These are phyloP conservation scores for Helicocarpus griseus DNA, from an alignment of 2,329 filamentous ascomycete species.

Conservation along the genomic window DNA sequence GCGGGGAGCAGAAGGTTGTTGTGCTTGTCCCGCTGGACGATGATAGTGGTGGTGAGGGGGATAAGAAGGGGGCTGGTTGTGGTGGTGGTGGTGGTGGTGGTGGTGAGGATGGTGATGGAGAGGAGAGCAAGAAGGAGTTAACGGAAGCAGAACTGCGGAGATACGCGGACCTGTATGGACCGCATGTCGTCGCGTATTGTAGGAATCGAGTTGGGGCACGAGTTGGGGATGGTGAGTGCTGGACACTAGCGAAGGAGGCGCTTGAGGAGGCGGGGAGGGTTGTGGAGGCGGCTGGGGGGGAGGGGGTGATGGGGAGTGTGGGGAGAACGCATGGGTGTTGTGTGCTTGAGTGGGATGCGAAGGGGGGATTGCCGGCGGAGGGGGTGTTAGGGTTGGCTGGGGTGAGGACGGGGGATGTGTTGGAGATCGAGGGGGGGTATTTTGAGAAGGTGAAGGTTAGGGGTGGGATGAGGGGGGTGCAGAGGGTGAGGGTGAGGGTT, in stretches of 20 bases:
- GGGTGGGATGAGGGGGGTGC: constrained; percentile 11
- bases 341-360: constrained; percentile 14
- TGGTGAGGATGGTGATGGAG: constrained; percentile 8
- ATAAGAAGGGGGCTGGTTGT: constrained; percentile 11
- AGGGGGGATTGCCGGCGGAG: constrained; percentile 13
- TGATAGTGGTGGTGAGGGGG: neutral
- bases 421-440: constrained; percentile 22
- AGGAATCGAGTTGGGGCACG: constrained; percentile 19
- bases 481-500: constrained; percentile 6
- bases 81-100: neutral
- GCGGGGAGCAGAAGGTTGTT: constrained; percentile 24
- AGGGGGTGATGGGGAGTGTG: constrained; percentile 23
- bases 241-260: constrained; percentile 24
- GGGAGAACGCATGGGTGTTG: constrained; percentile 21
- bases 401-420: constrained; percentile 23
- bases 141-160: constrained; percentile 15
- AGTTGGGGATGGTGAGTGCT: constrained; percentile 31
- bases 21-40: neutral
- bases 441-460: constrained; percentile 9
- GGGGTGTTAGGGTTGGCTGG: constrained; percentile 17
- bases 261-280: constrained; percentile 22
- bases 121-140: constrained; percentile 11
- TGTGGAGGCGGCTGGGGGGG: constrained; percentile 12
- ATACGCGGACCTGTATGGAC: constrained; percentile 18
- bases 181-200: constrained; percentile 22